phyloP scores from a whole-genome alignment of 768 basidiomycete species.

The Kondoa malvinella region DNA sequence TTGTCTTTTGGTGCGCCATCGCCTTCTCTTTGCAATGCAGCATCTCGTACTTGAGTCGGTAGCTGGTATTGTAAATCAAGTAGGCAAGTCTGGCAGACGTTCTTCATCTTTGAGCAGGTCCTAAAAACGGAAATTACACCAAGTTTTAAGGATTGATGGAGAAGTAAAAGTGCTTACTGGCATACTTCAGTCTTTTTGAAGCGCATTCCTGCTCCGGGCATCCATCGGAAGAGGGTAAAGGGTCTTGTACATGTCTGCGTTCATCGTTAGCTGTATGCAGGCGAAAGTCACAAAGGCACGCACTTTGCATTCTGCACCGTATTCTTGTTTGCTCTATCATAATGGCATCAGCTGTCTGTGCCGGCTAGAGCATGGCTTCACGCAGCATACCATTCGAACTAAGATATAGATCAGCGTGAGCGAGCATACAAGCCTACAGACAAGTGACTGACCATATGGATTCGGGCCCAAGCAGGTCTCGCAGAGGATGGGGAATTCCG shows the following conservation, averaged over 20 bases:
- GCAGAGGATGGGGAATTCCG: conserved; percentile 59
- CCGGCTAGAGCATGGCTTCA: conserved; percentile 5
- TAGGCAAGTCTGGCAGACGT: conserved; percentile 85
- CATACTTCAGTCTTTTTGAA: conserved; percentile 96
- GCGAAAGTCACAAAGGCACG: not conserved
- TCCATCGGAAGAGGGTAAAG: conserved; percentile 75
- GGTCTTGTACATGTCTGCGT: conserved; percentile 57
- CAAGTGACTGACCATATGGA: conserved; percentile 77
- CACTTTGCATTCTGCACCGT: conserved; percentile 80
- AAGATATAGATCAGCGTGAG: too few species aligned
- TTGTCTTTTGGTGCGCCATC: conserved; percentile 88
- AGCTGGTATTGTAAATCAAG: conserved; percentile 90
- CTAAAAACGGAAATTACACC: not conserved
- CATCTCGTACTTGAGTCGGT: conserved; percentile 92
- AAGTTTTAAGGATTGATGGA: not conserved
- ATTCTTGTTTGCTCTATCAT: conserved; percentile 82
- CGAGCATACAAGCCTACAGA: conserved; percentile 30
- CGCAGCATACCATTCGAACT: too few species aligned
- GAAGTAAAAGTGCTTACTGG: conserved; percentile 34
- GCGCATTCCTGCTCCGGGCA: conserved; percentile 76
- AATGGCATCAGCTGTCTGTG: not conserved
- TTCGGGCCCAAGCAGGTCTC: conserved; percentile 55
- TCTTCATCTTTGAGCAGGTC: conserved; percentile 66
- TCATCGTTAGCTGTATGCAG: not conserved
- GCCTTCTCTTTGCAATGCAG: conserved; percentile 58